Evolutionary conservation across 176 grass and related monocot genomes (phyloP).

Genomic region (Carex parvula): DNA sequence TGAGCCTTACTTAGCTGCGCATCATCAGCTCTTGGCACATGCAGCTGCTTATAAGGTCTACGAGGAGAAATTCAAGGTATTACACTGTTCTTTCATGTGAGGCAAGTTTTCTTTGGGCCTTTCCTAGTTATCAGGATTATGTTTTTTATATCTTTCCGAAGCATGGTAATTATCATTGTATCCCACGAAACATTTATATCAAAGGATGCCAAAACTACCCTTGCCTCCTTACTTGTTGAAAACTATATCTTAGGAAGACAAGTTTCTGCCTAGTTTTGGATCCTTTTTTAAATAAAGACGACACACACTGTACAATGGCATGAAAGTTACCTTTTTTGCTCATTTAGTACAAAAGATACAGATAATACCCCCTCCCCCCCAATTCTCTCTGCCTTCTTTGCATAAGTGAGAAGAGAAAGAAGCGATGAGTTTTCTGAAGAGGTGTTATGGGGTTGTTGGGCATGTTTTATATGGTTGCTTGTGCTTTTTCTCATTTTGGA

Average conservation of each 20-base stretch:
- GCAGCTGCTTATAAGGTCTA: conserved; percentile 80
- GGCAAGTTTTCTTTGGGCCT: background rate
- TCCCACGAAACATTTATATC: background rate
- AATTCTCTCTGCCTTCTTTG: background rate
- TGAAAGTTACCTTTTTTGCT: background rate
- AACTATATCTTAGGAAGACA: background rate
- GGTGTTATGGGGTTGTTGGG: background rate
- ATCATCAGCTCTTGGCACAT: conserved; percentile 94
- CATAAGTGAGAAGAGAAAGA: background rate
- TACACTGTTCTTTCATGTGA: conserved; percentile 6
- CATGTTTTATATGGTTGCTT: background rate
- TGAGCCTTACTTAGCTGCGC: conserved; percentile 63
- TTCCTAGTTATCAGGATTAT: background rate
- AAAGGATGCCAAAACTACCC: background rate
- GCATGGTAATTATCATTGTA: background rate
- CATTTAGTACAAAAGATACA: background rate
- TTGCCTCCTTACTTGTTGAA: background rate
- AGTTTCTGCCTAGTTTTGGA: background rate
- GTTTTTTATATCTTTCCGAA: background rate
- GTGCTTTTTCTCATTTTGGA: background rate
- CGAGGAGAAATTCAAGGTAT: conserved; percentile 80
- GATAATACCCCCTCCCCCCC: background rate
- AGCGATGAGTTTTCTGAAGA: background rate
- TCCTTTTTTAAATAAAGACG: background rate
- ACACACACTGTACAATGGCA: background rate